These are phyloP conservation scores for Spathaspora arborariae DNA, from an alignment of 805 yeast genomes.

Conservation along the genomic window DNA sequence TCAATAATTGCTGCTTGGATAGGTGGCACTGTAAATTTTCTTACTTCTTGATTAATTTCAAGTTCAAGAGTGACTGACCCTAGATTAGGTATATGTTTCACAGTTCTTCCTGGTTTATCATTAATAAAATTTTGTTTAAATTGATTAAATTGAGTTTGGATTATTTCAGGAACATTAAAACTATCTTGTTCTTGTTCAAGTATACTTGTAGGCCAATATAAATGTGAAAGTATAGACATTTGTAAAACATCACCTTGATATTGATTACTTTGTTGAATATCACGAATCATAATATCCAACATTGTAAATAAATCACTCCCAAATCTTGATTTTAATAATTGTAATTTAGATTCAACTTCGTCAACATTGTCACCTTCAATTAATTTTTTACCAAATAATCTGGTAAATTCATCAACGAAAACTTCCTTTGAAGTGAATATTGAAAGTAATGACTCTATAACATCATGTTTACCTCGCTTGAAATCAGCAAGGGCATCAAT, in stretches of 20 bases:
- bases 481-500: constrained; percentile 88
- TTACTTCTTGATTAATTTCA: constrained; percentile 34
- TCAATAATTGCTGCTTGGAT: constrained; percentile 64
- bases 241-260: constrained; percentile 28
- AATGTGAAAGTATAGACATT: constrained; percentile 65
- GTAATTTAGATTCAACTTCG: constrained; percentile 41
- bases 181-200: constrained; percentile 28
- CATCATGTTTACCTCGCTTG: constrained; percentile 57
- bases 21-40: constrained; percentile 53
- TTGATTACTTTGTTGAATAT: constrained; percentile 42
- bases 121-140: constrained; percentile 43
- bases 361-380: constrained; percentile 40
- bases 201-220: constrained; percentile 72
- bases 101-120: constrained; percentile 52
- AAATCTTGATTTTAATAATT: constrained; percentile 56
- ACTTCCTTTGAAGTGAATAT: constrained; percentile 67
- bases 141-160: constrained; percentile 38
- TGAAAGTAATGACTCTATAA: constrained; percentile 66
- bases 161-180: constrained; percentile 46
- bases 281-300: constrained; percentile 81
- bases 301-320: constrained; percentile 64
- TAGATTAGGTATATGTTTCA: constrained; percentile 52
- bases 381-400: constrained; percentile 55
- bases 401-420: constrained; percentile 62
- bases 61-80: constrained; percentile 65